Percentiles rank a stretch among this genome's conserved stretches.
Conservation (phyloP, 208 protist species). For the Angomonas ambiguus region DNA sequence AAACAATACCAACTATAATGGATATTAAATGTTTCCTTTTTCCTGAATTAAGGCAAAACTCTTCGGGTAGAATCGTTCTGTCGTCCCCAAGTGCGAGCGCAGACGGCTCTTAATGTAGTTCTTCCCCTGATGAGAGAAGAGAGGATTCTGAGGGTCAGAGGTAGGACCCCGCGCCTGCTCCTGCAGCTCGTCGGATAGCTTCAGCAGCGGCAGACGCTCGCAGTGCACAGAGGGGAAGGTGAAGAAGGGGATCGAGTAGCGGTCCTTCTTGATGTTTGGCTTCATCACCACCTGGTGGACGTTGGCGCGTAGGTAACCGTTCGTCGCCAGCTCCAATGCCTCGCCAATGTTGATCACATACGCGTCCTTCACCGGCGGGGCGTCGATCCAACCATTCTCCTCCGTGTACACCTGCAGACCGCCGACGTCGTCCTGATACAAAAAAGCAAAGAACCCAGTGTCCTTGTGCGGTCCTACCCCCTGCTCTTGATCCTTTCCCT, state of each 20-base stretch:
- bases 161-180: background rate
- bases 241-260: constrained; percentile 16
- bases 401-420: constrained; percentile 17
- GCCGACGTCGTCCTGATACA: constrained; percentile 10
- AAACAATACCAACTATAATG: background rate
- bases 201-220: constrained; percentile 5
- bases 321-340: constrained; percentile 7
- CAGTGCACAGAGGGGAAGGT: background rate
- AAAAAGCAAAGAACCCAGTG: background rate
- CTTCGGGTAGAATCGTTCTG: constrained; percentile 5
- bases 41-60: background rate
- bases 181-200: constrained; percentile 1
- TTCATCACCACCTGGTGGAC: constrained; percentile 10
- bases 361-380: constrained; percentile 4
- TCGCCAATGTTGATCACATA: constrained; percentile 15
- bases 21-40: constrained; percentile 2
- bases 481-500: background rate
- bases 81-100: constrained; percentile 1
- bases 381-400: constrained; percentile 13
- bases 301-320: constrained; percentile 7
- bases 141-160: background rate
- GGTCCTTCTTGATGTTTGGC: background rate
- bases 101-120: constrained; percentile 4
- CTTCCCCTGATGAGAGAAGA: background rate
- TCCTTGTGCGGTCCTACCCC: constrained; percentile 9